These are phyloP conservation scores for Mycena leptocephala DNA, from an alignment of 768 basidiomycete species.

Conservation along the genomic window DNA sequence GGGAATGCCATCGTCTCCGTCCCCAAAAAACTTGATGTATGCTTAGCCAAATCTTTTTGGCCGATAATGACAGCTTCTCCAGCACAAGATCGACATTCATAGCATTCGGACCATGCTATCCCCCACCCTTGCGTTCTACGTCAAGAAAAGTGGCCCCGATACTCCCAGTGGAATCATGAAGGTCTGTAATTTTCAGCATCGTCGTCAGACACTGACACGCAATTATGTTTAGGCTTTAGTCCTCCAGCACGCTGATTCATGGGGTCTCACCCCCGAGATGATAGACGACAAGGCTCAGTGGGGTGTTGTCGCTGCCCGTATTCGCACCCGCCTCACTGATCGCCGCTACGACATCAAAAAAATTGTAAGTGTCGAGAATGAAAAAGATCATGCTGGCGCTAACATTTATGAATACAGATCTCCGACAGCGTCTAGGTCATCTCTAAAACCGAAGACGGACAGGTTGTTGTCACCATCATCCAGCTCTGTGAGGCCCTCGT, in stretches of 20 bases:
- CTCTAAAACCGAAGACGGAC: conserved; percentile 4
- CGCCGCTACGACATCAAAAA: conserved; percentile 23
- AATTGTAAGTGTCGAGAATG: neutral
- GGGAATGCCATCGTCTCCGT: neutral
- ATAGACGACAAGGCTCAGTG: neutral
- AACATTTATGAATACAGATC: too few species aligned
- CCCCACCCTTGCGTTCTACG: neutral
- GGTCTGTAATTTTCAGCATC: neutral
- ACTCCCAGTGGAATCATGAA: conserved; percentile 12
- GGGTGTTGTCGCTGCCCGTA: neutral
- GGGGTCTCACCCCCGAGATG: neutral
- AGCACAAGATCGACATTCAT: conserved; percentile 20
- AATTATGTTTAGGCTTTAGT: too few species aligned
- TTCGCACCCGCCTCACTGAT: conserved; percentile 6
- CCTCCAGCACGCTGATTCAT: too few species aligned
- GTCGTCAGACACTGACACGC: neutral
- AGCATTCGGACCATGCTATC: neutral
- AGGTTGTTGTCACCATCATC: neutral
- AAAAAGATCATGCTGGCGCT: too few species aligned
- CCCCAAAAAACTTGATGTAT: conserved; percentile 11
- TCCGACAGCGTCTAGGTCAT: neutral
- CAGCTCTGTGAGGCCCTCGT: conserved; percentile 1
- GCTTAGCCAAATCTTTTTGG: neutral
- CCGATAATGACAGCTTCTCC: neutral
- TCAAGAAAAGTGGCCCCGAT: conserved; percentile 10